Evolutionary conservation across 75 land plant species (phyloP), one percentile per base, ranked within the genome.

Genomic region (Selaginella moellendorffii): DNA sequence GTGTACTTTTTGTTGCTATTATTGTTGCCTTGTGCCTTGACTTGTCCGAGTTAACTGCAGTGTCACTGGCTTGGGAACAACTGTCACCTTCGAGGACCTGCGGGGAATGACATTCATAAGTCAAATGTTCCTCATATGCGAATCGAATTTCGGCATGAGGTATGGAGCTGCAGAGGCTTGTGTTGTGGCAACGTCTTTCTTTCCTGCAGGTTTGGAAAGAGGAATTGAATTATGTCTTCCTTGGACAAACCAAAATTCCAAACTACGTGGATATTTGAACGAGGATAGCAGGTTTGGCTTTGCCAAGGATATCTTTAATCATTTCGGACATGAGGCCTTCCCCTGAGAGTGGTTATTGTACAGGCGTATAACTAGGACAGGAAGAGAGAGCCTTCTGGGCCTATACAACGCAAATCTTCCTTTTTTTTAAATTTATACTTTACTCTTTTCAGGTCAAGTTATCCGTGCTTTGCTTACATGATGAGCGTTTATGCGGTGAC

Each of bases 61-160:
- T 56, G 23, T 56, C 59, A 56, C n/a, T 56, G 59, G 59, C 17
- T 56, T 9, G 59, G 59, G n/a, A 56, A 21, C 9, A 24, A 56
- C 21, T 56, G n/a, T 21, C 21, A 56, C 24, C 5, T 56, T 8
- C 19, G 59, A 9, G 59, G 59, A 5, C 46, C 59, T 21, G 59
- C 19, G 2, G 59, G 59, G n/a, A 56, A 56, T 56, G 59, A 56
- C 24, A 56, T 56, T 9, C 59, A 56, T 25, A 56, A 56, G 59
- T 8, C 59, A 8, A 56, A 56, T 56, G 59, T 56, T 56, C 59
- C 59, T 8, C 59, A 56, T 25, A 56, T 56, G 59, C 19, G 59
- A 2, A 19, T 56, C n/a, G 59, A 56, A 56, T 56, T 56, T 19
- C 59, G 59, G 23, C 59, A 56, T 56, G 46, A 36, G 46, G 46